A percentile compares a stretch with the other conserved stretches of the same genome.
Evolutionary conservation across 768 basidiomycete genomes (phyloP).

Genomic region (Leccinum rimulosum): DNA sequence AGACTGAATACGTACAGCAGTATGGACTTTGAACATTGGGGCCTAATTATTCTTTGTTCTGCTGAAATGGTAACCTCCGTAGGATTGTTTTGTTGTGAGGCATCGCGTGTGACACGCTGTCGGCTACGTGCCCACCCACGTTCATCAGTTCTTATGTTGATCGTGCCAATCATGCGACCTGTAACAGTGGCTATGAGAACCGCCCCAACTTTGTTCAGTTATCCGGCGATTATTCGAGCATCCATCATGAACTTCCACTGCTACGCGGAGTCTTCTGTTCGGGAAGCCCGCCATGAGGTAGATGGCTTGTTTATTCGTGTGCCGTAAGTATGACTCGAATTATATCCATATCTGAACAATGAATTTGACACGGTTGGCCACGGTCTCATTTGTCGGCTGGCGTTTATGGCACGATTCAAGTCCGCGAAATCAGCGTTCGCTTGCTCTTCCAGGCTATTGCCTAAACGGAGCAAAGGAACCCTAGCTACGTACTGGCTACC

Average conservation of each 20-base stretch:
- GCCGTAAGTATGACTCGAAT: not conserved
- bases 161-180: not conserved
- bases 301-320: not conserved
- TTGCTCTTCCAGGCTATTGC: not conserved
- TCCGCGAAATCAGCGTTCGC: not conserved
- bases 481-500: not conserved
- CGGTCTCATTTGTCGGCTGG: not conserved
- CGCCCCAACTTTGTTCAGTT: not conserved
- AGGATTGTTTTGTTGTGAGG: not conserved
- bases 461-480: not conserved
- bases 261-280: not conserved
- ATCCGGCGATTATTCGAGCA: not conserved
- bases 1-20: not conserved
- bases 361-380: not conserved
- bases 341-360: not conserved
- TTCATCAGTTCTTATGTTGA: not conserved
- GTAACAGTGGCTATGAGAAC: not conserved
- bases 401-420: not conserved
- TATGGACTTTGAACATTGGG: not conserved
- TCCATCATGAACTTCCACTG: not conserved
- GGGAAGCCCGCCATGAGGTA: not conserved
- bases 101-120: not conserved
- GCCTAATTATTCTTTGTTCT: not conserved
- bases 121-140: not conserved
- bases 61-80: not conserved